Percentiles rank a stretch among this genome's conserved stretches.
Evolutionary conservation across 2,329 filamentous ascomycete genomes (phyloP).

Genomic region (Ophiognomonia clavigignenti-juglandacearum): DNA sequence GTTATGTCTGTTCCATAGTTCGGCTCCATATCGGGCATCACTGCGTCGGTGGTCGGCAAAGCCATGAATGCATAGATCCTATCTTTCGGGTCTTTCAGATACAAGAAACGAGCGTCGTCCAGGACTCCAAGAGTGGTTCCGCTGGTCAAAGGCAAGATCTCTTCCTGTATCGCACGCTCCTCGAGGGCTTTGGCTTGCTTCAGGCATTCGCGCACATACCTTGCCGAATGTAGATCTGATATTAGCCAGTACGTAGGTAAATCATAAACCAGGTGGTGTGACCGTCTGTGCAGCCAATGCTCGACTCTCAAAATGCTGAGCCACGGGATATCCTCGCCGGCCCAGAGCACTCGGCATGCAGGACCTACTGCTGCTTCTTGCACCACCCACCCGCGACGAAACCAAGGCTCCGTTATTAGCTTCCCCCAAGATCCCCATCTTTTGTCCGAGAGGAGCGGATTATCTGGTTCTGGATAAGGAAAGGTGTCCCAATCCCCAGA

Average conservation of each 20-base stretch:
- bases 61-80: constrained; percentile 9
- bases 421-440: neutral
- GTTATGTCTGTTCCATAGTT: neutral
- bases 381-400: constrained; percentile 2
- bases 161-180: too few relatives aligned
- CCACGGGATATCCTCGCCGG: neutral
- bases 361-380: constrained; percentile 5
- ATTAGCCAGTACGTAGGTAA: too few relatives aligned
- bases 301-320: neutral
- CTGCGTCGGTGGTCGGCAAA: neutral
- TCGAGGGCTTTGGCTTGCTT: neutral
- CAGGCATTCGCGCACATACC: neutral
- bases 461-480: neutral
- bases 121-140: neutral
- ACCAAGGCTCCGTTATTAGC: neutral
- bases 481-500: neutral
- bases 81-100: neutral
- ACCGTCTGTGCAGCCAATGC: neutral
- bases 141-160: too few relatives aligned
- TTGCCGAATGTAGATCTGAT: neutral
- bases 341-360: neutral
- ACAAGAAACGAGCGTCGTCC: fast-evolving
- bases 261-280: too few relatives aligned
- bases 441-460: neutral
- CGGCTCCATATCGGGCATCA: neutral